phyloP scores from a whole-genome alignment of 2,329 filamentous ascomycete genomes.

The Arthrobotrys megalospora region DNA sequence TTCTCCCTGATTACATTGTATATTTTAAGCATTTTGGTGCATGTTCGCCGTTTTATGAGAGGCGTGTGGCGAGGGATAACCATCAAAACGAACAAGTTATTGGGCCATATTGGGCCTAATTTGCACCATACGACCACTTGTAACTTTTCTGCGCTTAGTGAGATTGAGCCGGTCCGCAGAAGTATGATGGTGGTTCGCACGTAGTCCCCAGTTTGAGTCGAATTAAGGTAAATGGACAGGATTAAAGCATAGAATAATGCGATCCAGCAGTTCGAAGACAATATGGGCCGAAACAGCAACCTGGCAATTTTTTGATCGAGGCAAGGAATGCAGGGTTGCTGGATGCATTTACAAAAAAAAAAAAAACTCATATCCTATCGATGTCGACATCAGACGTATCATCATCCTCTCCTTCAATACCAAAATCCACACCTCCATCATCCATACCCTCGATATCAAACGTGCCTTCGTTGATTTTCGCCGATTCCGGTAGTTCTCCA shows the following conservation, averaged over 20 bases:
- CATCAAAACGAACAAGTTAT: constrained; percentile 15
- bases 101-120: background rate
- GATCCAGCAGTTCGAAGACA: constrained; percentile 1
- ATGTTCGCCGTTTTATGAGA: background rate
- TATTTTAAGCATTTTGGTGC: constrained; percentile 18
- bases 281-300: background rate
- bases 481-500: constrained; percentile 94
- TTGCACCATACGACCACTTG: background rate
- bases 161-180: too few relatives aligned
- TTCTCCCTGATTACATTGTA: constrained; percentile 17
- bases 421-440: constrained; percentile 98
- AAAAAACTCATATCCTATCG: constrained; percentile 51
- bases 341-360: background rate
- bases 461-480: constrained; percentile 99
- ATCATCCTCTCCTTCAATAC: constrained; percentile 84
- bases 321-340: background rate
- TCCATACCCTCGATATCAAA: constrained; percentile 86
- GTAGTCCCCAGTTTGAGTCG: background rate
- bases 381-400: constrained; percentile 83
- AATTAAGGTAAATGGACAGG: background rate
- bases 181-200: background rate
- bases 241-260: constrained; percentile 2
- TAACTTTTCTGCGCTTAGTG: background rate
- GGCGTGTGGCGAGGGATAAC: background rate
- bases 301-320: background rate